Conservation (phyloP, 495 filamentous ascomycete genomes). For the Collariella sp. region DNA sequence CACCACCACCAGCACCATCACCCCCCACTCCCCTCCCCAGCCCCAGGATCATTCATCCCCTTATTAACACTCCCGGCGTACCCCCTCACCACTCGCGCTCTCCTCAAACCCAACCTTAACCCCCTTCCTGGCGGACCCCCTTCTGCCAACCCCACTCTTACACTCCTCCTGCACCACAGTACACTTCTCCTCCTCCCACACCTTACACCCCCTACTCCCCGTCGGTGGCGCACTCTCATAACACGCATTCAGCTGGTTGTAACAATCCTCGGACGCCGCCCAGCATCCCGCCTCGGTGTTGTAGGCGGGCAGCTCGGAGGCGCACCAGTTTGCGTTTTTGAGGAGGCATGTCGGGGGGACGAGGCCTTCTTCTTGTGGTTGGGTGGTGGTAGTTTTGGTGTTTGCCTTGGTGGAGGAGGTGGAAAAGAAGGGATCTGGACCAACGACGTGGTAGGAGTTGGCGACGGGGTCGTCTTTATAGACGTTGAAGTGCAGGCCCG, state of each 20-base stretch:
- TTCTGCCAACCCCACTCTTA: slow-evolving; percentile 33
- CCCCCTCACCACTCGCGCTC: neutral
- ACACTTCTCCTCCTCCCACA: slow-evolving; percentile 53
- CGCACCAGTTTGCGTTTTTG: slow-evolving; percentile 67
- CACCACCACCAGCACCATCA: neutral
- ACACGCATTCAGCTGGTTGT: slow-evolving; percentile 47
- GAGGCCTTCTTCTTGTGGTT: slow-evolving; percentile 32
- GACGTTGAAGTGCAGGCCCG: slow-evolving; percentile 54
- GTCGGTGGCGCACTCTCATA: slow-evolving; percentile 49
- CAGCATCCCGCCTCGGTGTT: slow-evolving; percentile 50
- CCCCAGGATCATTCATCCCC: slow-evolving; percentile 5
- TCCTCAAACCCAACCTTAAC: slow-evolving; percentile 32
- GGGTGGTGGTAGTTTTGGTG: neutral
- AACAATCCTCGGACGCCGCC: slow-evolving; percentile 46
- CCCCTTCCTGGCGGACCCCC: slow-evolving; percentile 54
- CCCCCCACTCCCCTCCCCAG: slow-evolving; percentile 1
- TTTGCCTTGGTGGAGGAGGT: slow-evolving; percentile 7
- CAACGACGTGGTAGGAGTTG: slow-evolving; percentile 49
- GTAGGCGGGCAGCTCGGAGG: slow-evolving; percentile 47
- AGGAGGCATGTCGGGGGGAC: slow-evolving; percentile 48
- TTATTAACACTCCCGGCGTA: too few species aligned
- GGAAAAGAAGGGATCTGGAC: slow-evolving; percentile 45
- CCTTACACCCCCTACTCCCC: slow-evolving; percentile 47
- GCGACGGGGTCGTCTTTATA: slow-evolving; percentile 32
- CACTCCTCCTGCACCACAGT: slow-evolving; percentile 42